Base-by-base conservation (phyloP, 345 rosid genomes). In the Murraya koenigii region DNA sequence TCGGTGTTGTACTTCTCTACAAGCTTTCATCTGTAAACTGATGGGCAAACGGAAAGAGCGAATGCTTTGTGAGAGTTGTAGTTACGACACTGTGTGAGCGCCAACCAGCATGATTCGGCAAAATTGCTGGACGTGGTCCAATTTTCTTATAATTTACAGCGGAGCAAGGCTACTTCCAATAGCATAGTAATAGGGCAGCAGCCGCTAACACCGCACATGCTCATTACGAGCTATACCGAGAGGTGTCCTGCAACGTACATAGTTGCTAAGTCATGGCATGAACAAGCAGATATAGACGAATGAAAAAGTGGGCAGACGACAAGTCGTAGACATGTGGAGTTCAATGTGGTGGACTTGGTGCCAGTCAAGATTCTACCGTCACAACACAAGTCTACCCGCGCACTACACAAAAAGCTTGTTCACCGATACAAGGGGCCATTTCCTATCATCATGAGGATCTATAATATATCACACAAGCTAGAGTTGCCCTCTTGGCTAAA, bases 61-160 rank as follows among this genome's bases (percentile, higher is more conserved):
- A 80, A 80, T 54, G 58, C 32, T 0, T 28, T 71, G 11, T 5
- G 17, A 7, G 25, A 76, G 49, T 0, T 70, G 2, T 55, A 76
- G 2, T 49, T 76, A 7, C 1, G 11, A 49, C 25, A 80, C n/a
- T 80, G 3, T 63, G 38, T 69, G 4, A 63, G 73, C 22, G 35
- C 62, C 13, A 28, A 69, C 26, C 8, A 5, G 22, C 0, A 11
- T 0, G 65, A 75, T 60, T 58, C 19, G 77, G 79, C 14, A 0
- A 77, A 58, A 19, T 6, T 81, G 3, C 13, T 72, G 0, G 66
- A 77, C 0, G 25, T 78, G 7, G 72, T 56, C 0, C 23, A 78
- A 68, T 75, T 82, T 32, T 82, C 65, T 2, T 41, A 64, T 32
- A 79, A 76, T n/a, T 30, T 82, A 0, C 41, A 59, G 0, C 2